Evolutionary conservation across 1,284 basidiomycete species (phyloP), one percentile per base, ranked within the genome.

Genomic region (Rhodotorula sp.): DNA sequence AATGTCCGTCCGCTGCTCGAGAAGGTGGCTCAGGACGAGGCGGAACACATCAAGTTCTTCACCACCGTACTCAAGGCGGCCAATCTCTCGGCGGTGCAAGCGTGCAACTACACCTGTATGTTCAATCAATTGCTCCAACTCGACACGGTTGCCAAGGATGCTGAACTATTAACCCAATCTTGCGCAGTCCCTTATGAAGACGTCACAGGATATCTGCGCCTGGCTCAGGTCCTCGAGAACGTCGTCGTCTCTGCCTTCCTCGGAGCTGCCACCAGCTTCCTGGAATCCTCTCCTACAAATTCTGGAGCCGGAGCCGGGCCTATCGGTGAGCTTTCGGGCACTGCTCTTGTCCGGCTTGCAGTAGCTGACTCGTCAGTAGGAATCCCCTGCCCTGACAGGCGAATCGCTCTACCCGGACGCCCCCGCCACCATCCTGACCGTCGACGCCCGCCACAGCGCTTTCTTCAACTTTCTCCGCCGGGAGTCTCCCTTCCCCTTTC

Each of bases 1-100:
- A 72, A 83, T 80, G 84, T 85, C 26, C 71, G 73, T 67, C 63
- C 57, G 54, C 62, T 69, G 55, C 84, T 76, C 83, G 77, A 77
- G 62, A 83, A 89, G 80, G 87, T 90, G 73, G 82, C 81, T 21
- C 78, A 81, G 60, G 87, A 91, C 79, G 89, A 90, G 80, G 80
- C 81, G 48, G 80, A 82, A 0, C 88, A 86, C 80, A 85, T 85
- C 76, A 78, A 78, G 50, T 82, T 84, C 73, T 81, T 85, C 67
- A 81, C 80, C 70, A 77, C 76, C n/a, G 85, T 85, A 4, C 84
- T 91, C 63, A 55, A 66, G 19, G 77, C 76, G 10, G 76, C 77
- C 7, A 88, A 87, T 4, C 81, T 80, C 50, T 80, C 82, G 31
- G 14, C 54, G n/a, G 54, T 55, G 5, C n/a, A n/a, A 16, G 81